These are phyloP conservation scores for Aphanomyces astaci DNA, from an alignment of 352 stramenopile genomes.

Conservation along the genomic window DNA sequence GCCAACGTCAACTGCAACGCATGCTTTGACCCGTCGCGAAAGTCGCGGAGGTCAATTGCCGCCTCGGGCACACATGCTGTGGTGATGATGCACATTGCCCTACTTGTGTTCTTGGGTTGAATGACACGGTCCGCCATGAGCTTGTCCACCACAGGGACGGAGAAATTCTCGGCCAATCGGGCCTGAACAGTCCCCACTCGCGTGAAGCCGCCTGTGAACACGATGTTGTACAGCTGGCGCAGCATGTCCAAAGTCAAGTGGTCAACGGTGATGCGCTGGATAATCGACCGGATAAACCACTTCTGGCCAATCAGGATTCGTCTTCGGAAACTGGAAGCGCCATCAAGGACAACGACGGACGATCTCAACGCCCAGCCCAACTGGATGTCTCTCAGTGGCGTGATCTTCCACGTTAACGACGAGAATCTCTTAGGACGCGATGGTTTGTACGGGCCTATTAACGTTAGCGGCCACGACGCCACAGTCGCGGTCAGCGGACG, in stretches of 20 bases:
- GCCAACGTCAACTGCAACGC: neutral
- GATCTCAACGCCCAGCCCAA: neutral
- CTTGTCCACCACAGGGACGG: neutral
- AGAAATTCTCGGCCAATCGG: conserved; percentile 5
- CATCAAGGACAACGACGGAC: neutral
- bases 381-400: conserved; percentile 14
- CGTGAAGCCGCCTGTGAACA: conserved; percentile 3
- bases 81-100: neutral
- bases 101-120: neutral
- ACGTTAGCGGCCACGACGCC: conserved; percentile 10
- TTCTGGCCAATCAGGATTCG: neutral
- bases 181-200: neutral
- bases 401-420: conserved; percentile 3
- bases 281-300: neutral
- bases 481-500: neutral
- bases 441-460: conserved; percentile 2
- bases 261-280: neutral
- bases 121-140: conserved; percentile 9
- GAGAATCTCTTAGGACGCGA: neutral
- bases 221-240: neutral
- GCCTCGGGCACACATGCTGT: neutral
- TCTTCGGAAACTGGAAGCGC: neutral
- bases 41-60: conserved; percentile 9
- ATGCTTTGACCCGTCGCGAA: neutral
- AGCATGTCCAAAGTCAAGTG: neutral